phyloP scores from a whole-genome alignment of 1,284 basidiomycete genomes.

The Puccinia coronata region DNA sequence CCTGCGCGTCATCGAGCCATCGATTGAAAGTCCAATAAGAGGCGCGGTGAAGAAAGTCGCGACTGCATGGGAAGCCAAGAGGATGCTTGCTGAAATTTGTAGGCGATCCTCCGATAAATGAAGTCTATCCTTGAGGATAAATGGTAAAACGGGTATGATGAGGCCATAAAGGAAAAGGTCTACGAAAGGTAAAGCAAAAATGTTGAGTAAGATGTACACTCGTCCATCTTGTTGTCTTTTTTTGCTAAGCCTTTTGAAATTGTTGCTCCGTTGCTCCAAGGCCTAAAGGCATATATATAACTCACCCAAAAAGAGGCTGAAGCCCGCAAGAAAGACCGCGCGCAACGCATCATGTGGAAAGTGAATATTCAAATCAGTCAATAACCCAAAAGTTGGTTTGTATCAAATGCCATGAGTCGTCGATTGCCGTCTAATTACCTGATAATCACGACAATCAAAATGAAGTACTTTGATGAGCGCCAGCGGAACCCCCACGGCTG shows the following conservation, averaged over 20 bases:
- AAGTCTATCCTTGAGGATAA: slow-evolving; percentile 29
- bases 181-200: not conserved
- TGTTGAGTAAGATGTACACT: not conserved
- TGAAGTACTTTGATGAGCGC: slow-evolving; percentile 25
- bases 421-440: not conserved
- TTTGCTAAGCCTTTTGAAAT: not conserved
- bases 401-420: not conserved
- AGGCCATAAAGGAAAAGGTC: slow-evolving; percentile 48
- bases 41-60: slow-evolving; percentile 31
- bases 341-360: not conserved
- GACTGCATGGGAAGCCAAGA: slow-evolving; percentile 37
- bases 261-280: too few relatives aligned
- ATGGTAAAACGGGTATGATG: slow-evolving; percentile 41
- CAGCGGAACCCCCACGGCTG: slow-evolving; percentile 24
- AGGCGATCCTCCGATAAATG: slow-evolving; percentile 13
- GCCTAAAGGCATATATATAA: not conserved
- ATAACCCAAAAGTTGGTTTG: not conserved
- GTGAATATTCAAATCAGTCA: not conserved
- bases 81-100: slow-evolving; percentile 15
- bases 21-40: slow-evolving; percentile 21
- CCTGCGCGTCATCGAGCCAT: slow-evolving; percentile 17
- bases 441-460: slow-evolving; percentile 19
- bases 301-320: slow-evolving; percentile 25
- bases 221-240: not conserved
- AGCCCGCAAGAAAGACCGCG: not conserved